A percentile compares a stretch with the other conserved stretches of the same genome.
Conservation (phyloP, 768 basidiomycete species). For the Coprinopsis sp. region DNA sequence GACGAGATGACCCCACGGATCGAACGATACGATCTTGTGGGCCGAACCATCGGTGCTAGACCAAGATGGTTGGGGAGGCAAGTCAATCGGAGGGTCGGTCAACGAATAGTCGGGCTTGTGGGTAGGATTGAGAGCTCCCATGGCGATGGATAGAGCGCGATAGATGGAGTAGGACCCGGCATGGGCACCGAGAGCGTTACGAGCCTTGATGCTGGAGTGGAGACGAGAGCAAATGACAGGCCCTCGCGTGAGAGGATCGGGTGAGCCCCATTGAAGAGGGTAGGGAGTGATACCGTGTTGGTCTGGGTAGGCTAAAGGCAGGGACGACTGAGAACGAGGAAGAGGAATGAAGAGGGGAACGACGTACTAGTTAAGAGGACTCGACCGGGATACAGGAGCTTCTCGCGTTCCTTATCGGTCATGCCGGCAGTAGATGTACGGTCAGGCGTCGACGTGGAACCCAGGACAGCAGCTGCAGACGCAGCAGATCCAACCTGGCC, state of each 20-base stretch:
- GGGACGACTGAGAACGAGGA: no score
- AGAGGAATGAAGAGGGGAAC: slow-evolving; percentile 1
- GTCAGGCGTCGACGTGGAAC: slow-evolving; percentile 10
- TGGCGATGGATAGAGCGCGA: slow-evolving; percentile 87
- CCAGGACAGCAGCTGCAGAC: slow-evolving; percentile 12
- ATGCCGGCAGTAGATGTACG: slow-evolving; percentile 5
- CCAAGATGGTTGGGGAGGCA: slow-evolving; percentile 79
- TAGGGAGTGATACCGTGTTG: slow-evolving; percentile 84
- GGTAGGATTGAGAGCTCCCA: slow-evolving; percentile 72
- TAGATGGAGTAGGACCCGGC: slow-evolving; percentile 94
- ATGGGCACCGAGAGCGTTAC: slow-evolving; percentile 93
- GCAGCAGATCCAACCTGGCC: no score
- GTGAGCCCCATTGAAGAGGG: slow-evolving; percentile 78
- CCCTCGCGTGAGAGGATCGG: slow-evolving; percentile 61
- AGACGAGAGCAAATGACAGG: slow-evolving; percentile 88
- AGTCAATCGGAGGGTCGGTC: slow-evolving; percentile 80
- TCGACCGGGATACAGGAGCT: slow-evolving; percentile 72
- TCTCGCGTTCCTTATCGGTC: slow-evolving; percentile 67
- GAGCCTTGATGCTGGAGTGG: slow-evolving; percentile 75
- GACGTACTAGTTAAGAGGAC: slow-evolving; percentile 80
- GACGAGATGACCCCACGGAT: slow-evolving; percentile 90
- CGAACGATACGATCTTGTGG: slow-evolving; percentile 86
- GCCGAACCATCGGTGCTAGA: no score
- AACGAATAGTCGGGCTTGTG: slow-evolving; percentile 80
- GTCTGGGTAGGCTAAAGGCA: slow-evolving; percentile 74